Conservation (phyloP, 805 yeast genomes). For the Lipomyces orientalis region DNA sequence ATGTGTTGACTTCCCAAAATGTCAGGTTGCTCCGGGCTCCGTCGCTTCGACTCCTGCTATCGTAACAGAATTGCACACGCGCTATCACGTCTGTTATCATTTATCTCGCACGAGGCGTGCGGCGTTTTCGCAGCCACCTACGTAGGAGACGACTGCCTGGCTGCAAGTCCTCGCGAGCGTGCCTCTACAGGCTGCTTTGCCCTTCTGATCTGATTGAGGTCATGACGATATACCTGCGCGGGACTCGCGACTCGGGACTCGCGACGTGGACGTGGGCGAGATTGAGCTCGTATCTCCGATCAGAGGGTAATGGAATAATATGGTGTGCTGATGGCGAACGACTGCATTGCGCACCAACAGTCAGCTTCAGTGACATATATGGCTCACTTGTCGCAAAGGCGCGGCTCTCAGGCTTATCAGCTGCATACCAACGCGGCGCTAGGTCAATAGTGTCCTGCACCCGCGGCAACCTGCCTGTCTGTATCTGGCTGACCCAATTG, state of each 20-base stretch:
- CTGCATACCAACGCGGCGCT: background rate
- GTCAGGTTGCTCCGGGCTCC: conserved; percentile 3
- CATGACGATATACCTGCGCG: too few relatives aligned
- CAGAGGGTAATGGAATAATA: background rate
- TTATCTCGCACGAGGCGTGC: background rate
- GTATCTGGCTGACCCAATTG: background rate
- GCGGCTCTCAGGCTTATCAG: background rate
- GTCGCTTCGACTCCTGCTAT: background rate
- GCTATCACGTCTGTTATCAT: background rate
- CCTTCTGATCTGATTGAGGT: too few relatives aligned
- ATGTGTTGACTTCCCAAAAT: conserved; percentile 3
- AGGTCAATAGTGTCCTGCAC: background rate
- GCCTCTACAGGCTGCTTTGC: background rate
- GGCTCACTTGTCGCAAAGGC: background rate
- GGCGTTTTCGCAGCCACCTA: too few relatives aligned
- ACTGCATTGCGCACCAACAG: background rate
- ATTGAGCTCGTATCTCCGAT: too few relatives aligned
- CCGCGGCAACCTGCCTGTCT: background rate
- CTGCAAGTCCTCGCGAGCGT: background rate
- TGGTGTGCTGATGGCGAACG: background rate
- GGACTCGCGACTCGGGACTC: too few relatives aligned
- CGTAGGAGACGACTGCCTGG: background rate
- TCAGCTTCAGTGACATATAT: background rate
- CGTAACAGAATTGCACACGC: background rate
- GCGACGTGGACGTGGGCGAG: too few relatives aligned